Evolutionary conservation across 352 stramenopile genomes (phyloP), one percentile per base, ranked within the genome.

Genomic region (Thalassiosira hispida): DNA sequence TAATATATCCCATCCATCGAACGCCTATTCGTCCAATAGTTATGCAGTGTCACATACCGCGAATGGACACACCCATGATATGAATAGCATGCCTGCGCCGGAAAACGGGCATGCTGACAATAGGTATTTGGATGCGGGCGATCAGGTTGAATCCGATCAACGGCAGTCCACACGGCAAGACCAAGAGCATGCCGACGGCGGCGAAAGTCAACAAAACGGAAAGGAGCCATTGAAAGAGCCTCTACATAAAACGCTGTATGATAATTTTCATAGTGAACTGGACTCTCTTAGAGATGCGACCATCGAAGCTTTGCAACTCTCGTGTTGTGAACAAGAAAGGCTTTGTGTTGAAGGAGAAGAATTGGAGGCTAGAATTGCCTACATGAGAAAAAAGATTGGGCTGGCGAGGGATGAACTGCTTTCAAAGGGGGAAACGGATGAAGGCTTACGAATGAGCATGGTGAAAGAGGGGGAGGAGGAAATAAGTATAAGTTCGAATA

Each of bases 371-470:
- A 46, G 67, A 40, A 76, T 68, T 22, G 44, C 67, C 3, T 69
- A 69, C 44, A 20, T 76, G 29, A 68, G 42, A 67, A 23, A 47
- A 51, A 68, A 68, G 20, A 76, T 76, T 63, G n/a, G 27, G 12
- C 47, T 76, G 67, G 55, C 27, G 18, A 59, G 55, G 31, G 16
- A 69, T 49, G 53, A 68, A 56, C 23, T 67, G 16, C 20, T 51
- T n/a, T 14, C 11, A 31, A 63, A 18, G 55, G 56, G 55, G 55
- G 65, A 40, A 47, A 27, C 33, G 7, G 35, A 40, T 44, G 31
- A 73, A 23, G 52, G 42, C 12, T 47, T 75, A 20, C 53, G 38
- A 61, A 29, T 75, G 14, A 66, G 52, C 40, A 22, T 66, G 7
- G 53, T 60, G 3, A 56, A 46, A 8, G 66, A 64, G 66, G 52